Evolutionary conservation across 2,329 filamentous ascomycete species (phyloP), one percentile per base, ranked within the genome.

Genomic region (Furcasterigmium furcatum): DNA sequence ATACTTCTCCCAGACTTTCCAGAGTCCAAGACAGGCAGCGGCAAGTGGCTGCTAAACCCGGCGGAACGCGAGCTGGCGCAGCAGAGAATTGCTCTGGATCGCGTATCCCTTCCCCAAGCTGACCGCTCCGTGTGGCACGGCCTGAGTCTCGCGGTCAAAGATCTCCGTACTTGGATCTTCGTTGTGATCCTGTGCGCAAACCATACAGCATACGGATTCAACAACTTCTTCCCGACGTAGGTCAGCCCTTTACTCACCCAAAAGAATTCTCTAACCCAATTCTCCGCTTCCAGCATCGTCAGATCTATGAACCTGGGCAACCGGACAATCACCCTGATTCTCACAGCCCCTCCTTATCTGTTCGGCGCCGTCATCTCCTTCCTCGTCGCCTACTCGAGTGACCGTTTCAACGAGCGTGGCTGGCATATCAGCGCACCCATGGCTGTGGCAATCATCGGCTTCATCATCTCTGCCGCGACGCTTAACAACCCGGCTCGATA

Each of bases 321-420:
- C 64, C n/a, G 74, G 1, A 55, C 76, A 14, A 66, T 67, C 5
- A 74, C 78, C 0, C 67, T 81, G 1, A 68, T 80, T 9, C 66
- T 81, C 48, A 80, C 76, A 1, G 77, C 73, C 0, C 80, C 80
- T 1, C 78, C 78, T 1, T 82, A 80, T 54, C 70, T 78, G 5
- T 62, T 78, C 5, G 72, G 70, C n/a, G 69, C 76, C 2, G 66
- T 84, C 13, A 77, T 73, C 2, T 74, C 79, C 0, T 79, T 80
- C 49, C 47, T 69, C 7, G 82, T 84, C 27, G 74, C 80, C 14
- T 80, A 77, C 71, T 76, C 82, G 52, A 77, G 79, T 4, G 82
- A 85, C 51, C 72, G 71, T 5, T 79, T 74, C 1, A 75, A 76
- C n/a, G 80, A 85, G 52, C 72, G 81, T 9, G 83, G 78, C 56